These are phyloP conservation scores for Picocystis sp. DNA, from an alignment of 163 green algal genomes.

Conservation along the genomic window DNA sequence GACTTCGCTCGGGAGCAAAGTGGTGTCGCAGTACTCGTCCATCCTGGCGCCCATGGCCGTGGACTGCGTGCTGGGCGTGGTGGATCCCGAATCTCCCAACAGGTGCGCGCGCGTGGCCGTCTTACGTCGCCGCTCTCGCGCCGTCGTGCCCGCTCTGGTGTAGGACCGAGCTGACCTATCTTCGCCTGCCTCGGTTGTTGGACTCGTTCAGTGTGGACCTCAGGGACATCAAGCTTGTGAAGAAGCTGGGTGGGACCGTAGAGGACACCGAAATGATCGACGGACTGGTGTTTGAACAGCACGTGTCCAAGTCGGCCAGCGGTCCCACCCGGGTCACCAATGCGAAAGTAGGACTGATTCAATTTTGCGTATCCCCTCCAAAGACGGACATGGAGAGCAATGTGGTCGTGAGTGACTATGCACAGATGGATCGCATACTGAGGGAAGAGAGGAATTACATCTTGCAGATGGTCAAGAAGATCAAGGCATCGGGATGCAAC, in stretches of 20 bases:
- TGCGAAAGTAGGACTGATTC: slow-evolving; percentile 78
- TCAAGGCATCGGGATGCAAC: slow-evolving; percentile 85
- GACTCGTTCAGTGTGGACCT: slow-evolving; percentile 48
- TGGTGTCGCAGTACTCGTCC: slow-evolving; percentile 84
- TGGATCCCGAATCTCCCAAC: slow-evolving; percentile 55
- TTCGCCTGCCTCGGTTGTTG: neutral
- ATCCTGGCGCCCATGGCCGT: slow-evolving; percentile 94
- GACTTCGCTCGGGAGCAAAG: slow-evolving; percentile 89
- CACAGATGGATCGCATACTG: slow-evolving; percentile 88
- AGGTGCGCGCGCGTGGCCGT: slow-evolving; percentile 24
- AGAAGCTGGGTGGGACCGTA: slow-evolving; percentile 79
- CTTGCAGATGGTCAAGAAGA: slow-evolving; percentile 92
- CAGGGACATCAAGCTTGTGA: slow-evolving; percentile 68
- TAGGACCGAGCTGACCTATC: no score
- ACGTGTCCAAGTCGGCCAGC: slow-evolving; percentile 31
- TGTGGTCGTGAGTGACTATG: slow-evolving; percentile 56
- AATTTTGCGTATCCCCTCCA: slow-evolving; percentile 73
- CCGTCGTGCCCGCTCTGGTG: no score
- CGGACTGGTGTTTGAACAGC: slow-evolving; percentile 91
- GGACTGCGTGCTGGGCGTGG: slow-evolving; percentile 66
- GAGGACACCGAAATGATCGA: slow-evolving; percentile 89
- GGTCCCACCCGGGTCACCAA: slow-evolving; percentile 57
- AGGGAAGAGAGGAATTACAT: slow-evolving; percentile 94
- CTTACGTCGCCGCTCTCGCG: no score
- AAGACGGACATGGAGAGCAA: slow-evolving; percentile 98